A percentile compares a stretch with the other conserved stretches of the same genome.
phyloP scores from a whole-genome alignment of 73 alveolate species.

The Urostyla sp. region DNA sequence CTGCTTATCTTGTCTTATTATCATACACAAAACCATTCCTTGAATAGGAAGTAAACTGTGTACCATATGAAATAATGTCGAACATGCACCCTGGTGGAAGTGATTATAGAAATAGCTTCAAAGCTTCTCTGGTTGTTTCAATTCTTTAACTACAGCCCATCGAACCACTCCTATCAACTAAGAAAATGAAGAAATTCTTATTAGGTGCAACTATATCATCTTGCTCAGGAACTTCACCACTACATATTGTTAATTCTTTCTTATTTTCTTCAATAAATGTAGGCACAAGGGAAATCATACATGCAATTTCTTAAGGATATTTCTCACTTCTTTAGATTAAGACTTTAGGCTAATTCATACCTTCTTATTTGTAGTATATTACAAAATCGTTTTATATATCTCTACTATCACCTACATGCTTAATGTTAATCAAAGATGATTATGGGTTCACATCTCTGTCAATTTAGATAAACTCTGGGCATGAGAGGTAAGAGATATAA shows the following conservation, averaged over 20 bases:
- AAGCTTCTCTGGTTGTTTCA: background rate
- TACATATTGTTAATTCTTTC: too few relatives aligned
- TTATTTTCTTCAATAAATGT: background rate
- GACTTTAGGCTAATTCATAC: background rate
- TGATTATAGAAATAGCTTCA: background rate
- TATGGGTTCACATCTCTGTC: background rate
- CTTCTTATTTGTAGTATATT: background rate
- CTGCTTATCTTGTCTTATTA: too few relatives aligned
- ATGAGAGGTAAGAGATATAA: too few relatives aligned
- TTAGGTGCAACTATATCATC: background rate
- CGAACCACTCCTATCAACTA: background rate
- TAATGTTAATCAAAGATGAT: background rate
- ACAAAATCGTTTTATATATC: background rate
- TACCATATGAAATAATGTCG: background rate
- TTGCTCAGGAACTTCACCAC: background rate
- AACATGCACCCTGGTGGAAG: background rate
- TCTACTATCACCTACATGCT: background rate
- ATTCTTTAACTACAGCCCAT: too few relatives aligned
- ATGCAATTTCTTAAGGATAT: background rate
- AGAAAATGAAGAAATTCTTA: background rate
- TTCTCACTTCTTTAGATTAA: background rate
- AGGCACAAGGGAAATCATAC: background rate
- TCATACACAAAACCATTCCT: too few relatives aligned
- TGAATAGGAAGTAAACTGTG: background rate
- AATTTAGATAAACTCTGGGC: background rate